These are phyloP conservation scores for Cladorrhinum sp. DNA, from an alignment of 2,329 filamentous ascomycete species.

Conservation along the genomic window DNA sequence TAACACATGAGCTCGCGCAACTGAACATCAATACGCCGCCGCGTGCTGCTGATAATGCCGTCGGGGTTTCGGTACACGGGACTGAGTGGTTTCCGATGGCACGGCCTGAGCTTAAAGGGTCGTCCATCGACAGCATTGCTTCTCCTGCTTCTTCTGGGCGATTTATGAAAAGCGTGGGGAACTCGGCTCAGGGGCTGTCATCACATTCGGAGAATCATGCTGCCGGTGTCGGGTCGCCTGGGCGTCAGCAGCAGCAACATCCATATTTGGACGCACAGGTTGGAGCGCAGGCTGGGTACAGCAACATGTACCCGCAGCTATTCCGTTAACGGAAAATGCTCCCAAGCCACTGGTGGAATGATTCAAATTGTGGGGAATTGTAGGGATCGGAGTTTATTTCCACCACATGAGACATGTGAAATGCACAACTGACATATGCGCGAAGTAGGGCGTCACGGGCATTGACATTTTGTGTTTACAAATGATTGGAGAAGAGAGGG, in stretches of 20 bases:
- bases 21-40: neutral
- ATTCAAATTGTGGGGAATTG: neutral
- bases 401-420: neutral
- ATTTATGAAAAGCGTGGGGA: too few species aligned
- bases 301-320: neutral
- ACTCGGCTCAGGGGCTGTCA: neutral
- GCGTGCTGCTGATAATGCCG: neutral
- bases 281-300: neutral
- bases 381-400: neutral
- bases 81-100: too few species aligned
- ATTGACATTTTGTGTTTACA: too few species aligned
- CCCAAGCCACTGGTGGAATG: neutral
- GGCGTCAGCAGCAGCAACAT: neutral
- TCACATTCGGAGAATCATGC: neutral
- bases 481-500: too few species aligned
- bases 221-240: neutral
- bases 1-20: neutral
- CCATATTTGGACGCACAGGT: neutral
- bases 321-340: neutral
- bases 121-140: too few species aligned
- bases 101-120: too few species aligned
- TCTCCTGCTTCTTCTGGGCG: too few species aligned
- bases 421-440: too few species aligned
- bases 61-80: too few species aligned
- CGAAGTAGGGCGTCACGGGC: too few species aligned